Percentiles rank a stretch among this genome's conserved stretches.
Evolutionary conservation across 176 grass and related monocot genomes (phyloP).

Genomic region (Juncus inflexus): DNA sequence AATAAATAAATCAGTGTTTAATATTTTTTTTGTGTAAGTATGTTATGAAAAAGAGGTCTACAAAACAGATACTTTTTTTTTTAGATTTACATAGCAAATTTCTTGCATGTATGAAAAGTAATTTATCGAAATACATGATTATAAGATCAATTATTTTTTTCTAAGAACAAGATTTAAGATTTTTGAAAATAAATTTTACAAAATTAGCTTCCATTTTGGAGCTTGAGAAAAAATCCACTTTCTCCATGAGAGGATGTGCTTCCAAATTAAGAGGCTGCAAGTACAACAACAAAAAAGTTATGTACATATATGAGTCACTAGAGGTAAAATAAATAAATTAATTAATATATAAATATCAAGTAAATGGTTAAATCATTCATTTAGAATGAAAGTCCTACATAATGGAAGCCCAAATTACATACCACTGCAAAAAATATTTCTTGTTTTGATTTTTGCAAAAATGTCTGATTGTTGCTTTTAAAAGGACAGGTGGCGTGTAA

Average conservation of each 20-base stretch:
- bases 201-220: conserved; percentile 50
- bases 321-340: neutral
- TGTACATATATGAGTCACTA: conserved; percentile 13
- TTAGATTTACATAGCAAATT: no score
- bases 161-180: no score
- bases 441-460: conserved; percentile 32
- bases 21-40: no score
- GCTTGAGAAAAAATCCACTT: conserved; percentile 86
- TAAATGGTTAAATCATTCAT: no score
- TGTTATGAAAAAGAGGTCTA: no score
- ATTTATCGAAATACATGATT: no score
- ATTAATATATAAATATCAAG: no score
- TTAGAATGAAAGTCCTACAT: conserved; percentile 24
- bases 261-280: conserved; percentile 62
- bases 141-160: no score
- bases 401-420: conserved; percentile 66
- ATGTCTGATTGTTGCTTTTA: conserved; percentile 12
- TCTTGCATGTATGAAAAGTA: no score
- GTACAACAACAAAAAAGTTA: conserved; percentile 23
- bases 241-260: conserved; percentile 44
- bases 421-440: conserved; percentile 62
- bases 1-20: no score
- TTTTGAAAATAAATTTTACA: no score
- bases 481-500: conserved; percentile 51
- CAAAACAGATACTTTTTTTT: no score